A percentile compares a stretch with the other conserved stretches of the same genome.
These are phyloP conservation scores for Monosporascus sp. DNA, from an alignment of 2,329 filamentous ascomycete species.

Conservation along the genomic window DNA sequence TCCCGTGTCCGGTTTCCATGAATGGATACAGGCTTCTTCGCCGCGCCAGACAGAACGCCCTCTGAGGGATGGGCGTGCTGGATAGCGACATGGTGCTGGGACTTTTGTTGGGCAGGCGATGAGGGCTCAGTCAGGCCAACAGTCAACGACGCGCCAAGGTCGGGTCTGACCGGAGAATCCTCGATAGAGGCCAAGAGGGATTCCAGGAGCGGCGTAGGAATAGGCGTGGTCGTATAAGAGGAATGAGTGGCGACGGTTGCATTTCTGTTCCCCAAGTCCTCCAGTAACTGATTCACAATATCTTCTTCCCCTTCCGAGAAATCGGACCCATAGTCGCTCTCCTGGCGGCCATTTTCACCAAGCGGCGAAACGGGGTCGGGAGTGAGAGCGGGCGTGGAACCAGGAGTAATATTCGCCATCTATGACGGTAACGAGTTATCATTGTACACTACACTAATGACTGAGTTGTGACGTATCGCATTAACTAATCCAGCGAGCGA, in stretches of 20 bases:
- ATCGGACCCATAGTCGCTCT: constrained; percentile 29
- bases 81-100: constrained; percentile 1
- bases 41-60: background rate
- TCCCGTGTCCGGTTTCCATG: background rate
- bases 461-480: too few species aligned
- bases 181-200: background rate
- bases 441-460: too few species aligned
- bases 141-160: background rate
- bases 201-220: background rate
- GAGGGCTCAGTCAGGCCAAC: background rate
- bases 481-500: too few species aligned
- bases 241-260: background rate
- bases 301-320: constrained; percentile 26
- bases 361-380: background rate
- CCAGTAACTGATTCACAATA: constrained; percentile 23
- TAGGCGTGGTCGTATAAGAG: background rate
- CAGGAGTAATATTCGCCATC: background rate
- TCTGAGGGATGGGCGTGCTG: background rate
- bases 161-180: background rate
- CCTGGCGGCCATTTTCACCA: constrained; percentile 1
- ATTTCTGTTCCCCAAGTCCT: constrained; percentile 7
- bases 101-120: background rate
- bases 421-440: too few species aligned
- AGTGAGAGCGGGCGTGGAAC: background rate
- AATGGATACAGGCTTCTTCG: constrained; percentile 1